Conservation (phyloP, 805 yeast species). For the Teunomyces pallodes region DNA sequence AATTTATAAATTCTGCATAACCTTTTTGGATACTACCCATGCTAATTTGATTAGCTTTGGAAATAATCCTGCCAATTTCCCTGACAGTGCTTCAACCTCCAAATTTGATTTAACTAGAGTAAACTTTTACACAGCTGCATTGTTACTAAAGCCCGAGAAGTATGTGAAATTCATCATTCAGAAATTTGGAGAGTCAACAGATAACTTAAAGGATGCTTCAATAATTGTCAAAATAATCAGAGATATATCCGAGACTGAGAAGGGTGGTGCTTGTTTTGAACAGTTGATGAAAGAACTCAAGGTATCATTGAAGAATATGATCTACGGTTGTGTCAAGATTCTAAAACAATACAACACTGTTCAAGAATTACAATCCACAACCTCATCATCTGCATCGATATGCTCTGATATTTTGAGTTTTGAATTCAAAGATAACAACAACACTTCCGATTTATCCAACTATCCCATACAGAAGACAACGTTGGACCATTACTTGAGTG, state of each 20-base stretch:
- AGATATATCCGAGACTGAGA: slow-evolving; percentile 27
- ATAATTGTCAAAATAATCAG: slow-evolving; percentile 28
- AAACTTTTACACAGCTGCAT: slow-evolving; percentile 34
- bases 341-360: slow-evolving; percentile 14
- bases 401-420: slow-evolving; percentile 5
- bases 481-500: slow-evolving; percentile 17
- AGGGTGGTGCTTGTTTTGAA: slow-evolving; percentile 18
- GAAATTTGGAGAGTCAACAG: slow-evolving; percentile 20
- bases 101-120: slow-evolving; percentile 23
- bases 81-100: slow-evolving; percentile 11
- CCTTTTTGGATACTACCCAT: slow-evolving; percentile 32
- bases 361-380: not conserved
- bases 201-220: slow-evolving; percentile 23
- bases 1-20: slow-evolving; percentile 26
- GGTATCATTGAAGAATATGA: slow-evolving; percentile 23
- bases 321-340: slow-evolving; percentile 23
- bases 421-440: slow-evolving; percentile 1
- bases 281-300: slow-evolving; percentile 23
- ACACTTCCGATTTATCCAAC: slow-evolving; percentile 1
- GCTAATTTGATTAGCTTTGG: slow-evolving; percentile 17
- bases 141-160: slow-evolving; percentile 31
- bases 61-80: slow-evolving; percentile 5
- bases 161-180: slow-evolving; percentile 24
- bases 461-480: slow-evolving; percentile 12
- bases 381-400: slow-evolving; percentile 5